These are phyloP conservation scores for Saxophila tyrrhenica DNA, from an alignment of 495 filamentous ascomycete genomes.

Conservation along the genomic window DNA sequence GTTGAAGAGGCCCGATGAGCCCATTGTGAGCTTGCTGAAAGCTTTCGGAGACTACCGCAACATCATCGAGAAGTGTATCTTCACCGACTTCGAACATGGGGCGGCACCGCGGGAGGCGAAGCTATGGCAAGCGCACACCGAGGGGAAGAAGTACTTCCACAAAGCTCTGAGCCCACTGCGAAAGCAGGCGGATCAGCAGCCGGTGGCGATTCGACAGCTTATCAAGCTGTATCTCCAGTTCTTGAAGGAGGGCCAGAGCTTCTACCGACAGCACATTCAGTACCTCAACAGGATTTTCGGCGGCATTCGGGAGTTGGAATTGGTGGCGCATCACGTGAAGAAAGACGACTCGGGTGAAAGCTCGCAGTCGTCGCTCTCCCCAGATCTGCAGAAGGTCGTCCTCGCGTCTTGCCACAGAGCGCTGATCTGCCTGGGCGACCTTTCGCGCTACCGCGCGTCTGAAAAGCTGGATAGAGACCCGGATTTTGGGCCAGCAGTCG, in stretches of 20 bases:
- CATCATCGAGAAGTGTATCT: conserved; percentile 58
- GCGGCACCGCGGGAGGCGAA: conserved; percentile 50
- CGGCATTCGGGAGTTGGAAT: conserved; percentile 60
- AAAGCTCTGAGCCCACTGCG: conserved; percentile 41
- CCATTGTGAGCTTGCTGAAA: conserved; percentile 6
- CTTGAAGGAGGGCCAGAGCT: conserved; percentile 73
- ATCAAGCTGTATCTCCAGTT: conserved; percentile 66
- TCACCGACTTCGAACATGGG: conserved; percentile 47
- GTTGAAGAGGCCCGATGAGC: conserved; percentile 10
- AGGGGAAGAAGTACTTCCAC: conserved; percentile 65
- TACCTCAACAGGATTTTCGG: conserved; percentile 59
- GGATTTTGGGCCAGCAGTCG: conserved; percentile 69
- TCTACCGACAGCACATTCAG: conserved; percentile 78
- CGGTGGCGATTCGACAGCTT: conserved; percentile 66
- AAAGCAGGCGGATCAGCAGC: conserved; percentile 47
- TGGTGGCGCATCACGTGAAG: conserved; percentile 57
- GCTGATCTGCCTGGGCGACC: conserved; percentile 77
- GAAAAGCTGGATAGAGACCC: conserved; percentile 47
- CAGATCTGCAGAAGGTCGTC: conserved; percentile 43
- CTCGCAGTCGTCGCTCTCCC: conserved; percentile 30
- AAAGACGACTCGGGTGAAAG: conserved; percentile 40
- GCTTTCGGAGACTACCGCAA: conserved; percentile 40
- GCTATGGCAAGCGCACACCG: conserved; percentile 70
- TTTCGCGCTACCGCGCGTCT: conserved; percentile 80
- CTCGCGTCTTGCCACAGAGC: conserved; percentile 70